A percentile compares a stretch with the other conserved stretches of the same genome.
Evolutionary conservation across 2,329 filamentous ascomycete genomes (phyloP).

Genomic region (Rutstroemia sp.): DNA sequence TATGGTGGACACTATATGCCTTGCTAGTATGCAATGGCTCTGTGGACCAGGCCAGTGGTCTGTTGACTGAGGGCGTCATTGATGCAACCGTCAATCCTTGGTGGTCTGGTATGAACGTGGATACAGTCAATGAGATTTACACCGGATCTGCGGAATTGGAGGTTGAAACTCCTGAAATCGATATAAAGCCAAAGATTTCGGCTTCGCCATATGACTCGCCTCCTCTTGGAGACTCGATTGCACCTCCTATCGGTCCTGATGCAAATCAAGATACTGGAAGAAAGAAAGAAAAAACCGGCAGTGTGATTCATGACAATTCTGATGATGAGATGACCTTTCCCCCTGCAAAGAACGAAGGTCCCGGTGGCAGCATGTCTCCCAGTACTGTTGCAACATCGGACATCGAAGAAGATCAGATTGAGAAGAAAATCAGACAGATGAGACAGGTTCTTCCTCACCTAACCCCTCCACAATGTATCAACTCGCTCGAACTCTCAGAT

Average conservation of each 20-base stretch:
- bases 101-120: background rate
- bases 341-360: background rate
- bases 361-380: background rate
- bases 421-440: background rate
- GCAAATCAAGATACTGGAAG: too few relatives aligned
- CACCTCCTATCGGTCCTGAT: too few relatives aligned
- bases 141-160: background rate
- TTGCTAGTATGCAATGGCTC: background rate
- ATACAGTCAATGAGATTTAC: background rate
- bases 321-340: too few relatives aligned
- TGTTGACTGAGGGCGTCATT: background rate
- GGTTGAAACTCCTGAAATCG: too few relatives aligned
- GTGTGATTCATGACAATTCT: too few relatives aligned
- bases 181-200: too few relatives aligned
- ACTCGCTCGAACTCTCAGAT: background rate
- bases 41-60: background rate
- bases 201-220: too few relatives aligned
- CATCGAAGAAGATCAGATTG: background rate
- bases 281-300: too few relatives aligned
- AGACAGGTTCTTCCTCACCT: background rate
- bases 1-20: slow-evolving; percentile 2
- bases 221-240: too few relatives aligned
- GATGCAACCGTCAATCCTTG: background rate
- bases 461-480: background rate
- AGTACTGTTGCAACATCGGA: too few relatives aligned